Evolutionary conservation across 768 basidiomycete species (phyloP).

Genomic region (Amanita molliuscula): DNA sequence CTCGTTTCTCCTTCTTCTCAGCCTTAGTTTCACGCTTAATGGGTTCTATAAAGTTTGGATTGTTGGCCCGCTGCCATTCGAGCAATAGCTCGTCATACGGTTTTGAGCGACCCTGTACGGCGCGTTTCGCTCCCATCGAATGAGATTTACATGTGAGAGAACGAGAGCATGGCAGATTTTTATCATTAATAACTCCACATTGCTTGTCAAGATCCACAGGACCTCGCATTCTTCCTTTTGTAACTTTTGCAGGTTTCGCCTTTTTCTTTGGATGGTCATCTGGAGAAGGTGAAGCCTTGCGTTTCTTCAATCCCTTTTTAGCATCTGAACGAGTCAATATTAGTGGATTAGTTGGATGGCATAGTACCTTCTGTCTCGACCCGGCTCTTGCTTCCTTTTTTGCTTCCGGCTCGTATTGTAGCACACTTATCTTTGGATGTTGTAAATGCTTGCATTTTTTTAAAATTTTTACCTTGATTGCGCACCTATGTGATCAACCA

Average conservation of each 20-base stretch:
- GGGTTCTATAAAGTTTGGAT: slow-evolving; percentile 83
- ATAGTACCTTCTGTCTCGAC: slow-evolving; percentile 34
- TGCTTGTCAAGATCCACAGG: slow-evolving; percentile 88
- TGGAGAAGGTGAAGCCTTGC: slow-evolving; percentile 66
- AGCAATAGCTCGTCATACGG: slow-evolving; percentile 79
- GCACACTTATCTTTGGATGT: slow-evolving; percentile 44
- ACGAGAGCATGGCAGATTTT: slow-evolving; percentile 83
- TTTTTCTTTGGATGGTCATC: slow-evolving; percentile 76
- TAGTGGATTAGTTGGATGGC: background rate
- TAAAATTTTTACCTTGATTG: slow-evolving; percentile 1
- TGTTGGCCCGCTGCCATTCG: slow-evolving; percentile 85
- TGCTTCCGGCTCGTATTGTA: slow-evolving; percentile 40
- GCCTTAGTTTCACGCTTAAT: slow-evolving; percentile 81
- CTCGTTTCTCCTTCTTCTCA: slow-evolving; percentile 79
- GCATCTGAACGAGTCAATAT: slow-evolving; percentile 14
- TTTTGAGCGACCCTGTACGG: slow-evolving; percentile 78
- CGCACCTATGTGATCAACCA: slow-evolving; percentile 69
- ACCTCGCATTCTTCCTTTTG: slow-evolving; percentile 72
- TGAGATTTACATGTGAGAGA: slow-evolving; percentile 98
- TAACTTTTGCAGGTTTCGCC: slow-evolving; percentile 59
- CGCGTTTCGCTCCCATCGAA: slow-evolving; percentile 92
- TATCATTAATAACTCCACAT: slow-evolving; percentile 97
- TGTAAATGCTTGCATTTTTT: background rate
- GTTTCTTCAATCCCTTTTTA: slow-evolving; percentile 60
- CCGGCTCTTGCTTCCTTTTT: slow-evolving; percentile 51